Base-by-base conservation (phyloP, 495 filamentous ascomycete species). In the Astrothelium subdiscretum region DNA sequence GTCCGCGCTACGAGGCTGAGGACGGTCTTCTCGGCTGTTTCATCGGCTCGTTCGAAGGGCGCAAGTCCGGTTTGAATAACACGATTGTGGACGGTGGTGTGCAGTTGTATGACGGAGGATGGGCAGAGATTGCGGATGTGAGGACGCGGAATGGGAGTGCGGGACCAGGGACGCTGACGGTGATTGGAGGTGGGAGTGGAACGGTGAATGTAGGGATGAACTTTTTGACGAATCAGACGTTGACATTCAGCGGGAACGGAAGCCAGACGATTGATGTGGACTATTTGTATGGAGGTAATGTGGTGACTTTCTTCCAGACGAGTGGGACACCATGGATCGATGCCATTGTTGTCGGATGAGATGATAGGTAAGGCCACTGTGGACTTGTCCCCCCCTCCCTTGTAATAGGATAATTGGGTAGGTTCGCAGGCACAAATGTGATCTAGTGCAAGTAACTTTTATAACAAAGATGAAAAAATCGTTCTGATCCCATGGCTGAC, bases 1-100 rank as follows among this genome's bases (percentile, higher is more conserved):
- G 66, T 2, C 66, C 66, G 40, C 60, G 66, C 1, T 68, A 66
- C 24, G 66, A 68, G 40, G 64, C 64, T 2, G 66, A 68, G 44
- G 66, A 68, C 38, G 64, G 66, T 13, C 44, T 68, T 43, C 58
- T 66, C 22, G 66, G 66, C 3, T 62, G 58, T 4, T 68, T 68
- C 61, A 66, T 68, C 20, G 66, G 66, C 2, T 20, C n/a, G n/a
- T 68, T 59, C 44, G 61, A 66, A 22, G 66, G 66, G 1, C 31
- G 61, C 1, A n/a, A 65, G 12, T 62, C 64, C 2, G 66, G 66
- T 8, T 27, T 66, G 42, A 68, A 68, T 48, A 61, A 58, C 57
- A 64, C 61, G 12, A 63, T 68, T 26, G 64, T 61, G 59, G 32
- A 64, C 24, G 66, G 64, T 24, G 66, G 66, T 18, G 66, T 68